Evolutionary conservation across 1,284 basidiomycete species (phyloP), one percentile per base, ranked within the genome.

Genomic region (Pholiota adiposa): DNA sequence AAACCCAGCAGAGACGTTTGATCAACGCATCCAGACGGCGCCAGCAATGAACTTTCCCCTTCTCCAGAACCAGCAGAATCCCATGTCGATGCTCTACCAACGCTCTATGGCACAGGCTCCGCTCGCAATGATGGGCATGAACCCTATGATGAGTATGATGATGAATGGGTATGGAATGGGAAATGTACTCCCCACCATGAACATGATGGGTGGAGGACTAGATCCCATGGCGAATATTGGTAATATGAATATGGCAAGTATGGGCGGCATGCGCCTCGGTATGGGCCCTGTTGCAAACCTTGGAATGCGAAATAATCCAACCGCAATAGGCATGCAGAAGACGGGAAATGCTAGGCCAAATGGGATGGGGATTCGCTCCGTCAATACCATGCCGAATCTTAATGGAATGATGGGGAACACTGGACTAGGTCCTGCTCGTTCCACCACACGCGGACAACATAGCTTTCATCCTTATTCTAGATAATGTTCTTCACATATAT

Each of bases 391-490:
- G n/a, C 12, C 69, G 63, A 62, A 69, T 38, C 67, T 75, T 69
- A 70, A 69, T 50, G 29, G 66, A 8, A 66, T 68, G 63, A 58
- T 58, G 21, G 63, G 77, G 72, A 78, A 76, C 59, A 61, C 78
- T n/a, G 83, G 82, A 1, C 75, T 81, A 11, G 85, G 86, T 9
- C 84, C 86, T 18, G 76, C 80, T 48, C 76, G 85, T 14, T 77
- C 81, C 66, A 81, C 78, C 60, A 80, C 73, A 40, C 80, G 85
- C 23, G 85, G 85, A 65, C 83, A 85, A 63, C 83, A 86, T 63
- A 79, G 77, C 48, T 87, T 82, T 72, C 85, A 87, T 70, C 85
- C 85, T 16, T 87, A 87, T 67, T 79, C 85, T 46, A 80, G 85
- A 63, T 75, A 59, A 60, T 34, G 33, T 31, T n/a, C n/a, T n/a